phyloP scores from a whole-genome alignment of 495 filamentous ascomycete species.

The Staphylotrichum longicolle region DNA sequence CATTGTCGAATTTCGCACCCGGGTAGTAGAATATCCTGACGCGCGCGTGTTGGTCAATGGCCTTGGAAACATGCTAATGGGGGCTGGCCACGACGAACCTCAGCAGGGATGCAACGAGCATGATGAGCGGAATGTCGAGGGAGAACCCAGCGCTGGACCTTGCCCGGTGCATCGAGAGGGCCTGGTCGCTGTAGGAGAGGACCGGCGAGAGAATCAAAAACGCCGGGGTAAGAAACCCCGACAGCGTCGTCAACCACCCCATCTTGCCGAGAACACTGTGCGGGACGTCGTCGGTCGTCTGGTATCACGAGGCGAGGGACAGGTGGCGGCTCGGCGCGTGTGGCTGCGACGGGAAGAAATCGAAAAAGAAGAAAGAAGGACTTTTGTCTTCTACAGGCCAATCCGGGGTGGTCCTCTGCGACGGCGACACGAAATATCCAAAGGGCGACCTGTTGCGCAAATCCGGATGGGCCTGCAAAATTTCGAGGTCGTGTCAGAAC shows the following conservation, averaged over 20 bases:
- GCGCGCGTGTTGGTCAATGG: conserved; percentile 20
- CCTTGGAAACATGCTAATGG: neutral
- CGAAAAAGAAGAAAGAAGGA: neutral
- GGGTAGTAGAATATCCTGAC: conserved; percentile 90
- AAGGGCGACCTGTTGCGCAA: neutral
- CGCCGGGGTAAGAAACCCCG: conserved; percentile 52
- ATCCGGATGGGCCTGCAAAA: conserved; percentile 9
- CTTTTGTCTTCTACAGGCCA: conserved; percentile 6
- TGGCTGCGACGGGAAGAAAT: neutral
- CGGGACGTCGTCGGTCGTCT: neutral
- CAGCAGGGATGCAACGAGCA: conserved; percentile 90
- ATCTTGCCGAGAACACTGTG: conserved; percentile 39
- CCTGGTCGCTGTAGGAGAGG: conserved; percentile 89
- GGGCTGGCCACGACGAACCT: conserved; percentile 55
- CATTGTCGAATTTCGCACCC: conserved; percentile 75
- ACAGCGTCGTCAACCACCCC: conserved; percentile 44
- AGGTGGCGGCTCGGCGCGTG: neutral
- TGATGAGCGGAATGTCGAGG: conserved; percentile 89
- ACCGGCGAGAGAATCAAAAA: conserved; percentile 78
- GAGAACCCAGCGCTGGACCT: conserved; percentile 85
- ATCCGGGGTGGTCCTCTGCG: neutral
- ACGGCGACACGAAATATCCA: neutral
- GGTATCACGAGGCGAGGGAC: neutral
- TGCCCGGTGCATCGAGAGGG: conserved; percentile 76
- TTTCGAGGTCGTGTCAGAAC: conserved; percentile 12